Percentiles rank a stretch among this genome's conserved stretches.
phyloP scores from a whole-genome alignment of 2,329 filamentous ascomycete species.

The Curvularia eragrostidis region DNA sequence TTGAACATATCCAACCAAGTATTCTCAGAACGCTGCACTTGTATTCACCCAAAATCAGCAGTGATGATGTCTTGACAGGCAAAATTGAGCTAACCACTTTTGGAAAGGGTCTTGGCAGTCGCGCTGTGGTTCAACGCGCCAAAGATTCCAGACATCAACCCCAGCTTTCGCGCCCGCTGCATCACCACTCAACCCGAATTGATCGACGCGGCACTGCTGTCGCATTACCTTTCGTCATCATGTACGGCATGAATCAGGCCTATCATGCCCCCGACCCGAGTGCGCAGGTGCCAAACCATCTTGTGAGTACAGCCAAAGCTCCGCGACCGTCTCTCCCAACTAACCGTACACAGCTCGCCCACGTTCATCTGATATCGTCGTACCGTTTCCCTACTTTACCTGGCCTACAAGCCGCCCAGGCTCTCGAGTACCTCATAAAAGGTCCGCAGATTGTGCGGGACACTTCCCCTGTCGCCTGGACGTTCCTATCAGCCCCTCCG shows the following conservation, averaged over 20 bases:
- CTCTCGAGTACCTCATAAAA: conserved; percentile 81
- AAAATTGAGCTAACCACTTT: conserved; percentile 4
- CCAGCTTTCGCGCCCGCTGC: conserved; percentile 30
- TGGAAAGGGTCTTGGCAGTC: conserved; percentile 13
- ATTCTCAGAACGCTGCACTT: neutral
- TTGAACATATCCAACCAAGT: neutral
- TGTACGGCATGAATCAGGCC: conserved; percentile 47
- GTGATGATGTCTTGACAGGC: neutral
- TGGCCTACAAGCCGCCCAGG: conserved; percentile 74
- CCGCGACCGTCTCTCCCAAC: conserved; percentile 16
- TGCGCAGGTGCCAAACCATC: conserved; percentile 42
- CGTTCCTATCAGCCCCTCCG: conserved; percentile 79
- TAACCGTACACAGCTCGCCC: conserved; percentile 71
- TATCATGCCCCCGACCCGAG: conserved; percentile 45
- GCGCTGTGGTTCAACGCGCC: conserved; percentile 27
- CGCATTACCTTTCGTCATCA: conserved; percentile 33
- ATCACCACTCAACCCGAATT: conserved; percentile 18
- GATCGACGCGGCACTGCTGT: conserved; percentile 32
- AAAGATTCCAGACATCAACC: conserved; percentile 29
- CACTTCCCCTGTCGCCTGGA: conserved; percentile 88
- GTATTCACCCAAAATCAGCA: neutral
- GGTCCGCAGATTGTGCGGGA: conserved; percentile 87
- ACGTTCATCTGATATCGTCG: conserved; percentile 88
- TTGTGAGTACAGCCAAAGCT: conserved; percentile 36
- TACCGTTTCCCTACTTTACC: conserved; percentile 79